Conservation (phyloP, 2,329 filamentous ascomycete genomes). For the Alternaria triticimaculans region DNA sequence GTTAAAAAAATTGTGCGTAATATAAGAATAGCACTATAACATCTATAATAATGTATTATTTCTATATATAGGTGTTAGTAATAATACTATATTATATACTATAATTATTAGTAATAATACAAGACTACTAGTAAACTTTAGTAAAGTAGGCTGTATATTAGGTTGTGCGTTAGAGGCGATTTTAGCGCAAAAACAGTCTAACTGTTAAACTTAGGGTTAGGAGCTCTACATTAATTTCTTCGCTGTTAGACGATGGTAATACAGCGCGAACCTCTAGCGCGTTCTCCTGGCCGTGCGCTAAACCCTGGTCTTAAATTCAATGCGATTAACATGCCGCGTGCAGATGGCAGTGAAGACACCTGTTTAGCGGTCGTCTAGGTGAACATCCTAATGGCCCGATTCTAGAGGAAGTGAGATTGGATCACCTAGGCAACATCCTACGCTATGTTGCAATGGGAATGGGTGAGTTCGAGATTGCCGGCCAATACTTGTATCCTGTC, state of each 20-base stretch:
- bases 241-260: not conserved
- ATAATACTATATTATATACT: too few species aligned
- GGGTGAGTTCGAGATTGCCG: not conserved
- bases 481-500: not conserved
- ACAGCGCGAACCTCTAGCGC: not conserved
- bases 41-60: too few species aligned
- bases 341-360: not conserved
- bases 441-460: not conserved
- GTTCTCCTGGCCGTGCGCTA: not conserved
- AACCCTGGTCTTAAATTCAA: not conserved
- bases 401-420: not conserved
- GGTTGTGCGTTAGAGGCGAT: too few species aligned
- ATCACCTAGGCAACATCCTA: not conserved
- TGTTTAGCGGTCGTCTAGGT: not conserved
- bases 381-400: not conserved
- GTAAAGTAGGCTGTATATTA: too few species aligned
- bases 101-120: too few species aligned
- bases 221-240: not conserved
- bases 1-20: too few species aligned
- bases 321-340: not conserved
- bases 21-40: too few species aligned
- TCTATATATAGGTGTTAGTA: too few species aligned
- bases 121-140: too few species aligned
- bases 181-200: too few species aligned
- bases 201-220: too few species aligned